Evolutionary conservation across 768 basidiomycete genomes (phyloP), one percentile per base, ranked within the genome.

Genomic region (Tulasnella sp.): DNA sequence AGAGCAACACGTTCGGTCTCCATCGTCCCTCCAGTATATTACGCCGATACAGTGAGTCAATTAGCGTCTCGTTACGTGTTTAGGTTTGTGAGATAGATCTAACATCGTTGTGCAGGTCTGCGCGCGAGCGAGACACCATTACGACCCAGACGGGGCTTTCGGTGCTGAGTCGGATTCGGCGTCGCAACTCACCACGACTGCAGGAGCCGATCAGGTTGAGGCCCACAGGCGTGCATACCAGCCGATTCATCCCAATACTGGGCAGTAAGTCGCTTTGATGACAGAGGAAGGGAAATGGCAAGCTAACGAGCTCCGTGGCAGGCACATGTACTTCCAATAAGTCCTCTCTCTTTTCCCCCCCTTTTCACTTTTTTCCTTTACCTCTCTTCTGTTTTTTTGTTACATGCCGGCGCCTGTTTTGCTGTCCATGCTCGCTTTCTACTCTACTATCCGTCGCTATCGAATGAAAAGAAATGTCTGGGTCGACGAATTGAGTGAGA

Each of bases 291-390:
- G n/a, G n/a, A n/a, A n/a, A n/a, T n/a, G n/a, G n/a, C n/a, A n/a
- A n/a, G n/a, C n/a, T n/a, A n/a, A n/a, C n/a, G n/a, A n/a, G 17
- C n/a, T 25, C 22, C 25, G 1, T 72, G n/a, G 31, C 25, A 72
- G 71, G n/a, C 40, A 72, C 42, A 72, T 72, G 71, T 72, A 72
- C 42, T 72, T 72, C 71, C n/a, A n/a, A n/a, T n/a, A n/a, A n/a
- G n/a, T n/a, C n/a, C n/a, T n/a, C n/a, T n/a, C n/a, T n/a, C n/a
- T n/a, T n/a, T n/a, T n/a, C n/a, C n/a, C n/a, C n/a, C n/a, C n/a
- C n/a, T n/a, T n/a, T n/a, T n/a, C n/a, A n/a, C n/a, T n/a, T n/a
- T n/a, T n/a, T n/a, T n/a, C n/a, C n/a, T n/a, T n/a, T n/a, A n/a
- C n/a, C n/a, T n/a, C n/a, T n/a, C n/a, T n/a, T n/a, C n/a, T n/a